phyloP scores from a whole-genome alignment of 192 early-diverging fungal species.

The Pecoramyces ruminantium region DNA sequence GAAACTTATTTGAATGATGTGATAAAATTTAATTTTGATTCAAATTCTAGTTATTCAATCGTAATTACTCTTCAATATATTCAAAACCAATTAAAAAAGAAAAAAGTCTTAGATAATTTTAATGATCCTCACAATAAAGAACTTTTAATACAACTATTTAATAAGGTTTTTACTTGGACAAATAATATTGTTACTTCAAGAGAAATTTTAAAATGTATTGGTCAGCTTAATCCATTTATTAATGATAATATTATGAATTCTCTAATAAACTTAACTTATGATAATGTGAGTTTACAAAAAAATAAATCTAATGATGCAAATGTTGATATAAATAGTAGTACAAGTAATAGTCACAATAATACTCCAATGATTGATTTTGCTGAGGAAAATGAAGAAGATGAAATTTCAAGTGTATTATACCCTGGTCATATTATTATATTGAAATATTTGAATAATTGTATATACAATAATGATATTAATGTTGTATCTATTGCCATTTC shows the following conservation, averaged over 20 bases:
- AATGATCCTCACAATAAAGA: neutral
- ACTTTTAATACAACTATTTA: neutral
- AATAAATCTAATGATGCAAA: too few species aligned
- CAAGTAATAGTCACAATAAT: too few species aligned
- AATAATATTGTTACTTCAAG: neutral
- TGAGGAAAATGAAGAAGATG: too few species aligned
- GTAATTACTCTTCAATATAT: neutral
- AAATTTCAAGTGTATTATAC: neutral
- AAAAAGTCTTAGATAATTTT: neutral
- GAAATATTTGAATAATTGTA: neutral
- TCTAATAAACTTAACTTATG: neutral
- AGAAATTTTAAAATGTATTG: neutral
- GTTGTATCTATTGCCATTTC: neutral
- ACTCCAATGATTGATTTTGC: too few species aligned
- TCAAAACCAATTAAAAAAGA: neutral
- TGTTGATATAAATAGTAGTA: too few species aligned
- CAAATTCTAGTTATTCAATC: neutral
- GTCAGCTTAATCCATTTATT: neutral
- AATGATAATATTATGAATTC: neutral
- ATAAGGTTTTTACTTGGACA: neutral
- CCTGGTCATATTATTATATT: neutral
- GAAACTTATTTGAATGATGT: neutral
- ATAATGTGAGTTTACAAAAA: neutral
- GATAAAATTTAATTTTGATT: neutral
- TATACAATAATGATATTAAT: neutral